Base-by-base conservation (phyloP, 2,329 filamentous ascomycete genomes). In the Bimuria novae-zelandiae region DNA sequence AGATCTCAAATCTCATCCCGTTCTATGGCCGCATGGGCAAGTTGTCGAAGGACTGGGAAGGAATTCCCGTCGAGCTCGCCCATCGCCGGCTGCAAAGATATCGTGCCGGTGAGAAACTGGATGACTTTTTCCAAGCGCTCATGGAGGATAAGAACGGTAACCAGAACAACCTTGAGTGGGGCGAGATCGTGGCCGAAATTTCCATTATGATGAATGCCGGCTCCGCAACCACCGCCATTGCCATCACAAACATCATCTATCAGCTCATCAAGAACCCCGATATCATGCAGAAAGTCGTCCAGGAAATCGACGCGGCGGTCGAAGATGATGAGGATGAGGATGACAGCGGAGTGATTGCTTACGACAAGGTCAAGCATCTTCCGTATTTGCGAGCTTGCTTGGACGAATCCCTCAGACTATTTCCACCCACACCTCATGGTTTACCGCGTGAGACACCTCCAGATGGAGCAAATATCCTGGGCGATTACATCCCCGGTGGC, bases 151-250 rank as follows among this genome's bases (percentile, higher is more conserved):
- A 78, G 55, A 76, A 76, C 33, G 76, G 77, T 0, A 64, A 67
- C 7, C 65, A 75, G 0, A 73, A 79, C 48, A 76, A 76, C 32
- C 76, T 85, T 1, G 80, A 84, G 54, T 82, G 76, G 76, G 82
- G 83, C 21, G 83, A 86, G 65, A 79, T 85, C 7, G 77, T 82
- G 0, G 81, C 82, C 11, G 82, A 86, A 60, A 72, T 82, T 21
- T 75, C 66, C 39, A 82, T 79, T 63, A 84, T 84, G 76, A 67
- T 69, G 65, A 69, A 69, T 56, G 82, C 81, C 1, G 81, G 81
- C 5, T 76, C 72, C 2, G 79, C 77, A 17, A 84, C 81, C 0
- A 83, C 81, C 7, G 79, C 75, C 51, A 79, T 82, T 50, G 76
- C 82, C 7, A 77, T 85, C 63, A 75, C 76, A 11, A 82, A 84